Base-by-base conservation (phyloP, 108 stramenopile genomes). In the Craspedostauros australis region DNA sequence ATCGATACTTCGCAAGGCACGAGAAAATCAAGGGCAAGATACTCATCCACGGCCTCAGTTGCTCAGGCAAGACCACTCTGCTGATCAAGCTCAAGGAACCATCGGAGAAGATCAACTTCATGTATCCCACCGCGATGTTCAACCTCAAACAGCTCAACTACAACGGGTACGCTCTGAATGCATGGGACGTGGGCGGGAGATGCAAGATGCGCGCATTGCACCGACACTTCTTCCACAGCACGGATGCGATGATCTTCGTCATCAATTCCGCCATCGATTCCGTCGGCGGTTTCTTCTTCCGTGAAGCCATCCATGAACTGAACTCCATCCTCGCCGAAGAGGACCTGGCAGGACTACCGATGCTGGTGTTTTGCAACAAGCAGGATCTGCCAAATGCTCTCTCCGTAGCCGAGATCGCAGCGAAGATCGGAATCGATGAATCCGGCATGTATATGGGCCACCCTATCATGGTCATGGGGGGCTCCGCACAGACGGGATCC, bases 41-140 rank as follows among this genome's bases (percentile, higher is more conserved):
- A 12, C 56, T 90, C 16, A 82, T 90, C 22, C 57, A 86, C 29
- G 80, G 80, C 3, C 41, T 82, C 8, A 76, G 78, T 51, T 72
- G 64, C 49, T 75, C 79, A 1, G 79, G 79, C 1, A 80, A 77
- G 23, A 72, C 79, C 2, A 80, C 83, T 14, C 73, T 80, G 8
- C 29, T 76, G 28, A 72, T 60, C 33, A 57, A 76, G 38, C 76
- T 84, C 46, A 57, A 57, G 31, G 3, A 44, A 3, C 30, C 30
- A 5, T 9, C 11, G 12, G 34, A 36, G 12, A 43, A 57, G 22
- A 28, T 26, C 30, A 7, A 49, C 29, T 21, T 32, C 1, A 60
- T 73, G 11, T 59, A 76, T 12, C 79, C 82, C 15, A 84, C 82
- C 33, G 64, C 80, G 34, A 76, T 76, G 0, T 77, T 84, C 56